phyloP scores from a whole-genome alignment of 345 rosid genomes.

The Tarenaya hassleriana region DNA sequence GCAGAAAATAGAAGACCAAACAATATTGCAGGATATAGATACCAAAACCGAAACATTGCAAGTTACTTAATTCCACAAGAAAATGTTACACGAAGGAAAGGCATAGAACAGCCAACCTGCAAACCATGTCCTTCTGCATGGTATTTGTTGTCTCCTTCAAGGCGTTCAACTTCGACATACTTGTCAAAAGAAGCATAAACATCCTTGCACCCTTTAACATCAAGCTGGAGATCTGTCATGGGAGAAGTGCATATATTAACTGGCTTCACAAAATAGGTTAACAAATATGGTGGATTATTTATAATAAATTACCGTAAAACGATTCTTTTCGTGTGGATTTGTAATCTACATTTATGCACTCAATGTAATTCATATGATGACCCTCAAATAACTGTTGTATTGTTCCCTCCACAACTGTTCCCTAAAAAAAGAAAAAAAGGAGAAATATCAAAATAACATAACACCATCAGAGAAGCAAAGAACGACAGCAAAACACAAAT shows the following conservation, averaged over 20 bases:
- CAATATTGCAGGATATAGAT: neutral
- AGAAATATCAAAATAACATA: slow-evolving; percentile 10
- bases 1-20: slow-evolving; percentile 6
- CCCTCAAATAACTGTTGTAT: slow-evolving; percentile 96
- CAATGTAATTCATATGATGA: slow-evolving; percentile 97
- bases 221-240: slow-evolving; percentile 90
- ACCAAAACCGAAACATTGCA: neutral
- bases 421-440: slow-evolving; percentile 43
- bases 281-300: slow-evolving; percentile 2
- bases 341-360: slow-evolving; percentile 92
- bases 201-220: slow-evolving; percentile 95
- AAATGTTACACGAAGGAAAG: slow-evolving; percentile 7
- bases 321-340: slow-evolving; percentile 96
- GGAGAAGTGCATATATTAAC: slow-evolving; percentile 15
- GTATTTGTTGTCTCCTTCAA: slow-evolving; percentile 97
- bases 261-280: slow-evolving; percentile 11
- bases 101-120: slow-evolving; percentile 54
- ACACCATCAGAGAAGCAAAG: slow-evolving; percentile 7
- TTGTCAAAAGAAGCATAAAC: slow-evolving; percentile 97
- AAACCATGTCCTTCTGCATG: slow-evolving; percentile 89
- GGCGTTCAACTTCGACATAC: slow-evolving; percentile 95
- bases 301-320: slow-evolving; percentile 61
- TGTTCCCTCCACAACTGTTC: slow-evolving; percentile 98
- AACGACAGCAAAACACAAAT: slow-evolving; percentile 15
- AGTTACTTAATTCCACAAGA: slow-evolving; percentile 3